phyloP scores from a whole-genome alignment of 305 asterid species.

The Withania somnifera region DNA sequence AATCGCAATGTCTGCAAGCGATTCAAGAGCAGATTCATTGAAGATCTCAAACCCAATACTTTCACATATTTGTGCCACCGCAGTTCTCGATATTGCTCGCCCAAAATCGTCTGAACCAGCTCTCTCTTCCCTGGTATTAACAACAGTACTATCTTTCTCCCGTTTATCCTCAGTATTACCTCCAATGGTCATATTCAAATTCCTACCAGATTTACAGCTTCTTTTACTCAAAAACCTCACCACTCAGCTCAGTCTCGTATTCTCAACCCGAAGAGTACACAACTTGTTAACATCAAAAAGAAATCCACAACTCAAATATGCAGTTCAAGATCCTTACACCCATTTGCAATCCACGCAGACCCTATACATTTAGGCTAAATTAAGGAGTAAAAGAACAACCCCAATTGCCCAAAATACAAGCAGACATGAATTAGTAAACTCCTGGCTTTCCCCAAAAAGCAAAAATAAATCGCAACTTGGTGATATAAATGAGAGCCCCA shows the following conservation, averaged over 20 bases:
- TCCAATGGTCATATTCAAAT: conserved; percentile 87
- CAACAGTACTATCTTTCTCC: conserved; percentile 15
- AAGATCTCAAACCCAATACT: conserved; percentile 68
- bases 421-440: neutral
- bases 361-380: neutral
- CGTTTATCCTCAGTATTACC: conserved; percentile 55
- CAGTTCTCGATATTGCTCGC: conserved; percentile 57
- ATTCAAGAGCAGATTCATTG: conserved; percentile 77
- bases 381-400: neutral
- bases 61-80: conserved; percentile 77
- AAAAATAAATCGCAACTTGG: neutral
- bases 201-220: conserved; percentile 46
- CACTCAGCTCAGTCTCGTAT: conserved; percentile 4
- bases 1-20: conserved; percentile 62
- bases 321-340: neutral
- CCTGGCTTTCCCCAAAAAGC: neutral
- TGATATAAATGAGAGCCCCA: neutral
- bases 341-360: neutral
- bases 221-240: conserved; percentile 18
- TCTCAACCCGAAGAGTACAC: neutral
- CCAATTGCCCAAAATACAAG: neutral
- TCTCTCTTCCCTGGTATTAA: conserved; percentile 9
- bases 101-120: conserved; percentile 46
- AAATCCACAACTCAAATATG: neutral
- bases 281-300: neutral